These are phyloP conservation scores for Rutstroemia sydowiana DNA, from an alignment of 2,329 filamentous ascomycete species.

Conservation along the genomic window DNA sequence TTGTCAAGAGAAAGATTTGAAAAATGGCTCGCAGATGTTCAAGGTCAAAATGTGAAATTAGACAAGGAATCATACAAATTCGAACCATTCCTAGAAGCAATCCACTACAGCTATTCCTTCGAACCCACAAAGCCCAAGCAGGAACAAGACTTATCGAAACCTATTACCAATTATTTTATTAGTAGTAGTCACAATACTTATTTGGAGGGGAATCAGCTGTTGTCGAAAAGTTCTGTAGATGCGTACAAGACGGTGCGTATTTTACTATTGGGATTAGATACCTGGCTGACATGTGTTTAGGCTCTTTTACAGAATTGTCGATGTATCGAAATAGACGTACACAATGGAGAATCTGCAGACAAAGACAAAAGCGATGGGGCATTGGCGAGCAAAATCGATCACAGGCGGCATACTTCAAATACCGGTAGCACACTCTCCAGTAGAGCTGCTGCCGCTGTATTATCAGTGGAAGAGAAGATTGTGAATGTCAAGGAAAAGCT, in stretches of 20 bases:
- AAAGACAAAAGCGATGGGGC: conserved; percentile 22
- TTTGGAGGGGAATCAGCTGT: conserved; percentile 77
- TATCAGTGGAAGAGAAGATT: conserved; percentile 19
- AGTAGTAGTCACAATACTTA: conserved; percentile 96
- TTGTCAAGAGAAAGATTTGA: conserved; percentile 37
- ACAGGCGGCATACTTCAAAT: conserved; percentile 33
- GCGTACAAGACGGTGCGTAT: conserved; percentile 64
- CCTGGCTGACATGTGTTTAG: conserved; percentile 32
- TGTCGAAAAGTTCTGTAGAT: conserved; percentile 64
- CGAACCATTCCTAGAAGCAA: conserved; percentile 26
- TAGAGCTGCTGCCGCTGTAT: conserved; percentile 21
- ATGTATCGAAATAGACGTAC: conserved; percentile 92
- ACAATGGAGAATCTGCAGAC: conserved; percentile 59
- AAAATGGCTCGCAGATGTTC: conserved; percentile 42
- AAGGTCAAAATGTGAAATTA: conserved; percentile 31
- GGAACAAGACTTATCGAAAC: conserved; percentile 27
- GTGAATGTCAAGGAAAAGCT: conserved; percentile 22
- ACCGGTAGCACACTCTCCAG: conserved; percentile 29
- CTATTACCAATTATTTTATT: conserved; percentile 71
- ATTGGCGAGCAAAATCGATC: conserved; percentile 38
- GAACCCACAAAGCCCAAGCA: conserved; percentile 20
- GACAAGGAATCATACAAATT: conserved; percentile 28
- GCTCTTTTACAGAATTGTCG: conserved; percentile 71
- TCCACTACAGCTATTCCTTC: conserved; percentile 26
- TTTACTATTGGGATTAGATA: conserved; percentile 12